phyloP scores from a whole-genome alignment of 176 grass and related monocot genomes.

The Oropetium thomaeum region DNA sequence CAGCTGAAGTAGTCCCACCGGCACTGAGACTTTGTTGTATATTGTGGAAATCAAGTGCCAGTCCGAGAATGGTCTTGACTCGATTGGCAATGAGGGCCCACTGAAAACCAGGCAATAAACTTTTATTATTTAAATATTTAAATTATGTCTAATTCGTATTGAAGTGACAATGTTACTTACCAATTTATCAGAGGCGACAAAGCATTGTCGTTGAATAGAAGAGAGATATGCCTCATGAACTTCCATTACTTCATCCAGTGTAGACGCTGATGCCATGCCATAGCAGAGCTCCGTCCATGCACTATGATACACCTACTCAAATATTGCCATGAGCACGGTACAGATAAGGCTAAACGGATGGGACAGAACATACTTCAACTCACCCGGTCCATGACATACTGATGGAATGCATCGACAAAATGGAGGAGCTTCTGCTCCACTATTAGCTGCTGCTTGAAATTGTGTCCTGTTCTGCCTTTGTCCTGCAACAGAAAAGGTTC shows the following conservation, averaged over 20 bases:
- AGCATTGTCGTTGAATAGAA: slow-evolving; percentile 93
- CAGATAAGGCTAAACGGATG: background rate
- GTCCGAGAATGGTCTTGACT: slow-evolving; percentile 88
- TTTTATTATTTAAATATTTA: background rate
- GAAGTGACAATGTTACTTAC: slow-evolving; percentile 30
- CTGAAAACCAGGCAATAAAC: slow-evolving; percentile 24
- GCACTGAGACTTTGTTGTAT: slow-evolving; percentile 67
- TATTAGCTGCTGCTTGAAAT: slow-evolving; percentile 85
- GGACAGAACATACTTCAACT: slow-evolving; percentile 26
- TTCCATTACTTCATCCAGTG: slow-evolving; percentile 94
- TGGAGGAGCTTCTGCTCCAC: slow-evolving; percentile 94
- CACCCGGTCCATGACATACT: slow-evolving; percentile 87
- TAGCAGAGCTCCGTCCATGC: slow-evolving; percentile 91
- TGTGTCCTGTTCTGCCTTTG: slow-evolving; percentile 38
- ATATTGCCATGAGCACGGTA: slow-evolving; percentile 11
- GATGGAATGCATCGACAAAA: slow-evolving; percentile 91
- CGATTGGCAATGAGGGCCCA: slow-evolving; percentile 87
- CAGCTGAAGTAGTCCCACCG: slow-evolving; percentile 63
- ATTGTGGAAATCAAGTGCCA: slow-evolving; percentile 83
- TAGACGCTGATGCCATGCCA: slow-evolving; percentile 68
- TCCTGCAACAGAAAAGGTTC: slow-evolving; percentile 42
- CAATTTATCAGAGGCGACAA: slow-evolving; percentile 88
- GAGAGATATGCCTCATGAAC: slow-evolving; percentile 85
- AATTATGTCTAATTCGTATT: background rate
- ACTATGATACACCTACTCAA: slow-evolving; percentile 80